A percentile compares a stretch with the other conserved stretches of the same genome.
Conservation (phyloP, 2,329 filamentous ascomycete species). For the Ceratocystis lukuohia region DNA sequence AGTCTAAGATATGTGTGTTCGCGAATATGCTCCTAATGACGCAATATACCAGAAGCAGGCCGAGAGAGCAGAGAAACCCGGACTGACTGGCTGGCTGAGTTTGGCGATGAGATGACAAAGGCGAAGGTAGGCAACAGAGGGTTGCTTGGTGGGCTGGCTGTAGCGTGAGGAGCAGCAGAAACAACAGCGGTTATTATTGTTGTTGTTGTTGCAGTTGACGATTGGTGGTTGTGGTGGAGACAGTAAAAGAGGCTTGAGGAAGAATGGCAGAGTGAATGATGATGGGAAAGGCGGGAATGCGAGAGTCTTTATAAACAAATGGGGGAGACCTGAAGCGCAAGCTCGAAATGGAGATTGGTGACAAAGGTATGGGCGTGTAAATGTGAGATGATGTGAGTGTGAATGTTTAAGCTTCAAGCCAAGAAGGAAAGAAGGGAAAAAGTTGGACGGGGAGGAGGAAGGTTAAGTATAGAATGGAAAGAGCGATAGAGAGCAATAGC, state of each 20-base stretch:
- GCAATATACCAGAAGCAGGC: not conserved
- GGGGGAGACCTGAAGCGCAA: no score
- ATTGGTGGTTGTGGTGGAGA: not conserved
- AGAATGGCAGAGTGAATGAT: not conserved
- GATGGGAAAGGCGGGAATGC: not conserved
- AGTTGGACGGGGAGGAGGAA: slow-evolving; percentile 1
- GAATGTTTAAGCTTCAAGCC: slow-evolving; percentile 1
- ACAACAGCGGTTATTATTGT: no score
- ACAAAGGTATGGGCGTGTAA: not conserved
- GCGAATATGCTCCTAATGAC: no score
- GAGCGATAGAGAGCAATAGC: no score
- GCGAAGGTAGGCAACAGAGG: not conserved
- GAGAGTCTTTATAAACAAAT: slow-evolving; percentile 3
- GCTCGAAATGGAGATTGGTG: no score
- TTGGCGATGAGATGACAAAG: not conserved
- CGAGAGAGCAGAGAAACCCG: not conserved
- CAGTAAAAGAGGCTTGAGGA: not conserved
- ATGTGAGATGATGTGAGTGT: not conserved
- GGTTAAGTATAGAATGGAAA: not conserved
- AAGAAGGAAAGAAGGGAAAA: not conserved
- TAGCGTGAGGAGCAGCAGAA: no score
- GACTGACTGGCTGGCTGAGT: not conserved
- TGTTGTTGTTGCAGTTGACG: no score
- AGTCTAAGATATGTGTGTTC: not conserved
- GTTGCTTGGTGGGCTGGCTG: not conserved